Conservation (phyloP, 495 filamentous ascomycete species). For the Margaritispora aquatica region DNA sequence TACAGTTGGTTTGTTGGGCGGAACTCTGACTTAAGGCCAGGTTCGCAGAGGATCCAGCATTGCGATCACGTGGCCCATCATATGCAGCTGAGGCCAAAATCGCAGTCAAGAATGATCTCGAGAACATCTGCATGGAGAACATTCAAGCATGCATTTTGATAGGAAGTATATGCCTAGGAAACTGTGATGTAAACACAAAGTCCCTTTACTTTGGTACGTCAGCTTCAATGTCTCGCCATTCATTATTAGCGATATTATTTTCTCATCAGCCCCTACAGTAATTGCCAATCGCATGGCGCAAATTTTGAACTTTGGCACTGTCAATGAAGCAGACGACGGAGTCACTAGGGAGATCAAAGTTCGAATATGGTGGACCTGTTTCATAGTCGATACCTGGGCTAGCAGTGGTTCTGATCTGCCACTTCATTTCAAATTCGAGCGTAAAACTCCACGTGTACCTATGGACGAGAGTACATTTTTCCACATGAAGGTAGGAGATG, state of each 20-base stretch:
- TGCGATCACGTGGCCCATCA: background rate
- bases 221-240: background rate
- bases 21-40: background rate
- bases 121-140: constrained; percentile 16
- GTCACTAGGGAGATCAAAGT: constrained; percentile 5
- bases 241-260: background rate
- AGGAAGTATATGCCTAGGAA: constrained; percentile 8
- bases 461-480: constrained; percentile 11
- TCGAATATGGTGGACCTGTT: constrained; percentile 15
- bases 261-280: background rate
- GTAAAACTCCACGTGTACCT: background rate
- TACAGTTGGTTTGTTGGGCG: background rate
- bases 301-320: background rate
- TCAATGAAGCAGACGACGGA: background rate
- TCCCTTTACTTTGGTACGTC: constrained; percentile 14
- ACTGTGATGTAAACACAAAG: constrained; percentile 1
- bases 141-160: constrained; percentile 17
- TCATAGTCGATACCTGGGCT: constrained; percentile 11
- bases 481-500: background rate
- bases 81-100: constrained; percentile 2
- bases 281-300: constrained; percentile 16
- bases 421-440: background rate
- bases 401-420: constrained; percentile 6
- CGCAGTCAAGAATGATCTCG: constrained; percentile 2
- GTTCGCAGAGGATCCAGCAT: background rate